Conservation (phyloP, 805 yeast genomes). For the Spencermartinsiella europaea region DNA sequence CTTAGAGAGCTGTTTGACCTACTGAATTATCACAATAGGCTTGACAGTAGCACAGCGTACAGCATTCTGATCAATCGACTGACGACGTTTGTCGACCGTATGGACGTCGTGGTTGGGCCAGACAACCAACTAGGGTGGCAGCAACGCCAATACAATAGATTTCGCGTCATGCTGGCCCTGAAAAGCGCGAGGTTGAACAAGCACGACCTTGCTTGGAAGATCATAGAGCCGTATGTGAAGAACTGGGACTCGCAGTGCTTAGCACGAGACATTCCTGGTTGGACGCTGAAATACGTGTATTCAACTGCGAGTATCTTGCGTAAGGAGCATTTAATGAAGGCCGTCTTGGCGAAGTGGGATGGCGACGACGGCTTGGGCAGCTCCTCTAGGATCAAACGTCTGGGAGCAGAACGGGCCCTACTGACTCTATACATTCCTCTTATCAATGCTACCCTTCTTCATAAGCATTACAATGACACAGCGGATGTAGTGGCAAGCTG, state of each 20-base stretch:
- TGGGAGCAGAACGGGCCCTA: not conserved
- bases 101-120: too few species aligned
- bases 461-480: not conserved
- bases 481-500: not conserved
- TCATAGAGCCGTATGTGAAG: not conserved
- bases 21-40: slow-evolving; percentile 25
- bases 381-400: too few species aligned
- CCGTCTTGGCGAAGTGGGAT: not conserved
- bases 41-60: too few species aligned
- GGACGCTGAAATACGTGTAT: not conserved
- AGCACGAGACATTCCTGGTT: not conserved
- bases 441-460: not conserved
- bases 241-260: not conserved
- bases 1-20: slow-evolving; percentile 22
- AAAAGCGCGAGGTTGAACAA: too few species aligned
- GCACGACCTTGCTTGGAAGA: not conserved
- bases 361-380: too few species aligned
- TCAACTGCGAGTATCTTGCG: not conserved
- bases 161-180: too few species aligned
- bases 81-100: too few species aligned
- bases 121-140: too few species aligned
- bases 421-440: not conserved
- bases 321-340: not conserved
- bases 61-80: too few species aligned
- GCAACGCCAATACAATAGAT: too few species aligned